These are phyloP conservation scores for Podosphaera aphanis DNA, from an alignment of 2,329 filamentous ascomycete genomes.

Conservation along the genomic window DNA sequence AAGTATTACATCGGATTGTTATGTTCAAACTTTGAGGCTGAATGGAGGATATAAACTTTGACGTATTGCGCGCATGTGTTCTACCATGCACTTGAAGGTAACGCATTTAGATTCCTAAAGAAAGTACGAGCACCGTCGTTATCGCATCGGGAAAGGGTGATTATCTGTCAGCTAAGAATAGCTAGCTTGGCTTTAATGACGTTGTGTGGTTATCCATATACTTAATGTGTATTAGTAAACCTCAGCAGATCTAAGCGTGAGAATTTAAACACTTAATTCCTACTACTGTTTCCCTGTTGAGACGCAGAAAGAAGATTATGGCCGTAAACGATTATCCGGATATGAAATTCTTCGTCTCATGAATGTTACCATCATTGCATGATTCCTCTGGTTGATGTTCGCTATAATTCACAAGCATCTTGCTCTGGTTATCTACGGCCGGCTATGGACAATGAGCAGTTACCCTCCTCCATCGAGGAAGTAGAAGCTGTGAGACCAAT, in stretches of 20 bases:
- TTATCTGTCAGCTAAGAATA: too few relatives aligned
- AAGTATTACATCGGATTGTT: constrained; percentile 9
- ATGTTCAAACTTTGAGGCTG: constrained; percentile 7
- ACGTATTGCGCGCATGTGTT: constrained; percentile 5
- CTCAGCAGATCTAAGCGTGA: too few relatives aligned
- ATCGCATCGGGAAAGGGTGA: too few relatives aligned
- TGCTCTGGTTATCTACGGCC: constrained; percentile 6
- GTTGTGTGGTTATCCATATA: too few relatives aligned
- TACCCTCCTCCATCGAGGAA: constrained; percentile 14
- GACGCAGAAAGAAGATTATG: too few relatives aligned
- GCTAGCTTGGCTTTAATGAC: too few relatives aligned
- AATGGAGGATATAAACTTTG: constrained; percentile 2
- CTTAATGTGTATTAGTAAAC: too few relatives aligned
- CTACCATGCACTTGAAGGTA: constrained; percentile 8
- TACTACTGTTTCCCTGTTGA: too few relatives aligned
- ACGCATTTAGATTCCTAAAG: constrained; percentile 7
- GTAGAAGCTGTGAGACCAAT: constrained; percentile 12
- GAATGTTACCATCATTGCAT: background rate
- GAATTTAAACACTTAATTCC: background rate
- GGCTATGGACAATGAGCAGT: constrained; percentile 6
- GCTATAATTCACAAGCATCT: background rate
- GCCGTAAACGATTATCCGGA: too few relatives aligned
- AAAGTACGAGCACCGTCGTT: too few relatives aligned
- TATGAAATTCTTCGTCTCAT: background rate
- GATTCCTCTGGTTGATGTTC: background rate